These are phyloP conservation scores for Nannizziopsis arthrosporioides DNA, from an alignment of 2,329 filamentous ascomycete species.

Conservation along the genomic window DNA sequence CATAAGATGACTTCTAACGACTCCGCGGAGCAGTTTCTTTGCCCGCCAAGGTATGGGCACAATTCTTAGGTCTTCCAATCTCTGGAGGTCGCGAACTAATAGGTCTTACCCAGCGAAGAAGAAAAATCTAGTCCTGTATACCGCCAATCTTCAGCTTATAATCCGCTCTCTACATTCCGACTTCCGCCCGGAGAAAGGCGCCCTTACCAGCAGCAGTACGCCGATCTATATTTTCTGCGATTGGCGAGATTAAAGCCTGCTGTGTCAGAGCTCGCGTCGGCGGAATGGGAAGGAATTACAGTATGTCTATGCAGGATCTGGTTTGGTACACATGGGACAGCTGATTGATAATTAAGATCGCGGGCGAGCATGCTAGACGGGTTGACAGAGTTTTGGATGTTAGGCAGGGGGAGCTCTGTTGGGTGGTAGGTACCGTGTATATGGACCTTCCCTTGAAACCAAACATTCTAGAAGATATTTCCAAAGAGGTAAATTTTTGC, in stretches of 20 bases:
- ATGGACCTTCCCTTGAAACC: constrained; percentile 97
- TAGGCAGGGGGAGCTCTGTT: constrained; percentile 87
- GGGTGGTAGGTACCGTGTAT: constrained; percentile 88
- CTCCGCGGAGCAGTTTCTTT: constrained; percentile 19
- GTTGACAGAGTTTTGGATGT: constrained; percentile 91
- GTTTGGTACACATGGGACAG: neutral
- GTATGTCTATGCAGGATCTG: constrained; percentile 31
- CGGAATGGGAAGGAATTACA: constrained; percentile 64
- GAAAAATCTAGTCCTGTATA: constrained; percentile 35
- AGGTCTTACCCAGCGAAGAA: constrained; percentile 16
- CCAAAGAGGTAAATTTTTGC: constrained; percentile 59
- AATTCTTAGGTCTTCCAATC: no score
- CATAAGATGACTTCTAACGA: constrained; percentile 5
- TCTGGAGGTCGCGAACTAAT: neutral
- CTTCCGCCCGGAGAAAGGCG: constrained; percentile 52
- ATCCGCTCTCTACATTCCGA: constrained; percentile 60
- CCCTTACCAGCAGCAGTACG: constrained; percentile 89
- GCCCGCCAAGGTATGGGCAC: constrained; percentile 22
- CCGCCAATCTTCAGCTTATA: constrained; percentile 54
- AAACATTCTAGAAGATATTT: constrained; percentile 87
- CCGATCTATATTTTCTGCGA: constrained; percentile 93
- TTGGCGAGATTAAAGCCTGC: constrained; percentile 75
- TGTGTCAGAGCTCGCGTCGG: constrained; percentile 60
- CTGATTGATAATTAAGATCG: constrained; percentile 42
- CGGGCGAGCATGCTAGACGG: constrained; percentile 58